These are phyloP conservation scores for Calcarisporium arbuscula DNA, from an alignment of 2,329 filamentous ascomycete genomes.

Conservation along the genomic window DNA sequence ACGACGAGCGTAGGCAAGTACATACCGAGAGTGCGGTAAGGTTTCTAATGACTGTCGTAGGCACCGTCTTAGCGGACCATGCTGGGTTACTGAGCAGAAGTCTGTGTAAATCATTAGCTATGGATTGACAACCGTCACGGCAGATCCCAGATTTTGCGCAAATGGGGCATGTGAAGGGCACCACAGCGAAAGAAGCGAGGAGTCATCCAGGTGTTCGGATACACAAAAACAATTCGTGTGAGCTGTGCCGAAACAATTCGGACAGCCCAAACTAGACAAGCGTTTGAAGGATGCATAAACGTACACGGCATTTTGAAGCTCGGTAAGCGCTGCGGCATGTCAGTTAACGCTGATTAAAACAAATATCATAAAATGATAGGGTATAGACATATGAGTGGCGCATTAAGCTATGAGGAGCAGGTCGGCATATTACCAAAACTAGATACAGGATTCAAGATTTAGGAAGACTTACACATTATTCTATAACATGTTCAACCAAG, in stretches of 20 bases:
- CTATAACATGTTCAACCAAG: slow-evolving; percentile 32
- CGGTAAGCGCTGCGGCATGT: slow-evolving; percentile 37
- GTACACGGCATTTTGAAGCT: slow-evolving; percentile 46
- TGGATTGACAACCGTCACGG: no score
- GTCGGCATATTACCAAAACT: no score
- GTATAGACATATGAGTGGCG: no score
- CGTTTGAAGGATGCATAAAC: slow-evolving; percentile 15
- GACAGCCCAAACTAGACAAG: slow-evolving; percentile 9
- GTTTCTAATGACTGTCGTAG: slow-evolving; percentile 50
- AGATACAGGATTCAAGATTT: no score
- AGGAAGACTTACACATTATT: slow-evolving; percentile 34
- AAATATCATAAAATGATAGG: no score
- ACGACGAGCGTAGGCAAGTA: slow-evolving; percentile 10
- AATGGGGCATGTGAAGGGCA: no score
- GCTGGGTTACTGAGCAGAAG: slow-evolving; percentile 55
- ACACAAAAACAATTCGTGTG: no score
- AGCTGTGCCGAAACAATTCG: no score
- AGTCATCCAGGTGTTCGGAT: no score
- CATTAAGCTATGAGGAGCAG: no score
- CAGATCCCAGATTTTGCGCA: no score
- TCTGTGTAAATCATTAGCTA: slow-evolving; percentile 34
- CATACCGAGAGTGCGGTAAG: slow-evolving; percentile 50
- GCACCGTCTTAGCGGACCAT: slow-evolving; percentile 42
- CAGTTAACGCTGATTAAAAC: slow-evolving; percentile 26
- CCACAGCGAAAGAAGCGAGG: no score